Evolutionary conservation across 1,284 basidiomycete genomes (phyloP).

Genomic region (Ustilago crameri): DNA sequence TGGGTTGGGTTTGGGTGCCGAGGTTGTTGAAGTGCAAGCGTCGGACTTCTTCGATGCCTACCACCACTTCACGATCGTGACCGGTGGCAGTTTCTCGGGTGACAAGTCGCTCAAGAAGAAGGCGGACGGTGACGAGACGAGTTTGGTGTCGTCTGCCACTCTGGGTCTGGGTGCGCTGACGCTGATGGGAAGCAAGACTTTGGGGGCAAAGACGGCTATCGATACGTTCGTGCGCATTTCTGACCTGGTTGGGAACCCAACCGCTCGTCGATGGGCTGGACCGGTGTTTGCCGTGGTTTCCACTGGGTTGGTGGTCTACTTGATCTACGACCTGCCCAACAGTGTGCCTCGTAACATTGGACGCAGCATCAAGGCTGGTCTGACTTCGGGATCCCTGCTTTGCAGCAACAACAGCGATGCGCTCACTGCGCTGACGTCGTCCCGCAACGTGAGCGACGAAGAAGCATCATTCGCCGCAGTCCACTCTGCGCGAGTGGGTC

Average conservation of each 20-base stretch:
- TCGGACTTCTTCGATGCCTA: constrained; percentile 89
- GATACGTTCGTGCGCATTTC: constrained; percentile 61
- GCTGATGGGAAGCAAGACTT: constrained; percentile 81
- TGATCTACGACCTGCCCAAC: constrained; percentile 87
- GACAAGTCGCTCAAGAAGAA: constrained; percentile 52
- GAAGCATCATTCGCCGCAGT: constrained; percentile 74
- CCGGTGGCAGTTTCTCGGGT: constrained; percentile 55
- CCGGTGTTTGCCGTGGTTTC: constrained; percentile 81
- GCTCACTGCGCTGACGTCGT: constrained; percentile 8
- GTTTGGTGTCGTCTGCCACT: constrained; percentile 51
- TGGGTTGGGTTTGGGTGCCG: constrained; percentile 57
- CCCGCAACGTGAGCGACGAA: constrained; percentile 4
- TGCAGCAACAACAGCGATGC: constrained; percentile 10
- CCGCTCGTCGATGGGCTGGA: constrained; percentile 84
- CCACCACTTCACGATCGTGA: constrained; percentile 70
- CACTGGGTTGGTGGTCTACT: constrained; percentile 81
- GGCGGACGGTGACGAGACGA: constrained; percentile 69
- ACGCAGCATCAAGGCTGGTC: constrained; percentile 54
- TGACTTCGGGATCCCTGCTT: constrained; percentile 29
- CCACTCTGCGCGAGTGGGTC: constrained; percentile 79
- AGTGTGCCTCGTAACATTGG: constrained; percentile 85
- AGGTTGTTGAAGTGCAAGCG: constrained; percentile 68
- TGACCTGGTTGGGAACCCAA: constrained; percentile 83
- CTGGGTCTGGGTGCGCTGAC: constrained; percentile 78
- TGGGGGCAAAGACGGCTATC: constrained; percentile 72